These are phyloP conservation scores for Oligophagozyma castellii DNA, from an alignment of 1,139 yeast species.

Conservation along the genomic window DNA sequence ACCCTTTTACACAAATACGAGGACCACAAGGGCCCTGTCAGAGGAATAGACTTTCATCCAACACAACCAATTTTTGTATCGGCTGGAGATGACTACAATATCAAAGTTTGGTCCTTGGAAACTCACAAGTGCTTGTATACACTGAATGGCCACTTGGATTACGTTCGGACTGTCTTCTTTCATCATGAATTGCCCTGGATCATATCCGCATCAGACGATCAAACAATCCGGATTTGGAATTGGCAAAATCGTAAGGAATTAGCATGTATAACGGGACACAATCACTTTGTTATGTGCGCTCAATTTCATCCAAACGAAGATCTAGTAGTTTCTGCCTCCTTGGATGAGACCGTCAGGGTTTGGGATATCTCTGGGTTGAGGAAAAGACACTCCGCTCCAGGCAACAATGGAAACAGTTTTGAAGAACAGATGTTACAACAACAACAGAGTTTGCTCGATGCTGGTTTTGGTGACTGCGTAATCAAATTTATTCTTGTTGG, in stretches of 20 bases:
- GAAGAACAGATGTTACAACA: slow-evolving; percentile 67
- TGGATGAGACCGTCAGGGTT: slow-evolving; percentile 97
- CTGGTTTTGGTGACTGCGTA: slow-evolving; percentile 89
- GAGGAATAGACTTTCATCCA: slow-evolving; percentile 92
- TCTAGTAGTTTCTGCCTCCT: slow-evolving; percentile 84
- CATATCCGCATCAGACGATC: slow-evolving; percentile 92
- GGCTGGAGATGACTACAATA: slow-evolving; percentile 93
- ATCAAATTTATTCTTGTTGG: slow-evolving; percentile 96
- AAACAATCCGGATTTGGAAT: slow-evolving; percentile 97
- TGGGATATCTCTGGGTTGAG: slow-evolving; percentile 97
- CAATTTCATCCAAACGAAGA: slow-evolving; percentile 96
- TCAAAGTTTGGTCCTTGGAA: slow-evolving; percentile 92
- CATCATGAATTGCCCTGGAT: slow-evolving; percentile 98
- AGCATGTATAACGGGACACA: slow-evolving; percentile 95
- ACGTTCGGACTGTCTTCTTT: slow-evolving; percentile 86
- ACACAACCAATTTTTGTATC: slow-evolving; percentile 95
- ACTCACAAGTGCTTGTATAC: slow-evolving; percentile 88
- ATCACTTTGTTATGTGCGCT: slow-evolving; percentile 96
- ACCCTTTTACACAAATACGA: slow-evolving; percentile 91
- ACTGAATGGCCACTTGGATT: slow-evolving; percentile 86
- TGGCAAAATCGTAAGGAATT: slow-evolving; percentile 98
- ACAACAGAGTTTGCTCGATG: slow-evolving; percentile 60
- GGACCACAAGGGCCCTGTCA: slow-evolving; percentile 97
- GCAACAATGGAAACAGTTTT: slow-evolving; percentile 23
- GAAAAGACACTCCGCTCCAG: slow-evolving; percentile 87